phyloP scores from a whole-genome alignment of 2,329 filamentous ascomycete species.

The Exophiala bonariae region DNA sequence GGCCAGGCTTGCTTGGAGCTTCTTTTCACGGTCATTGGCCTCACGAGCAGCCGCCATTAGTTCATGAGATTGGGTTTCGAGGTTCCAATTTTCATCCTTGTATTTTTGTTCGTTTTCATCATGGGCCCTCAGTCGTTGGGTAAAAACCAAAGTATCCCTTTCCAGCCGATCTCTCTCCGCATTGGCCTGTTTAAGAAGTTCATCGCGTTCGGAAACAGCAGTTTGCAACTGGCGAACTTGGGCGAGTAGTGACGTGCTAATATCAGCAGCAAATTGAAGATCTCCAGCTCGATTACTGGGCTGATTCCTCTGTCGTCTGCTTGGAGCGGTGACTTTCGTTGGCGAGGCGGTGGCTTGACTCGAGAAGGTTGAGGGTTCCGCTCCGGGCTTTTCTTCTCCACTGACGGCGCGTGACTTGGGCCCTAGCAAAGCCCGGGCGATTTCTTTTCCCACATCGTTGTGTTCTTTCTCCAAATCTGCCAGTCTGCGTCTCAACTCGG shows the following conservation, averaged over 20 bases:
- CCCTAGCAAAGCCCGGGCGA: constrained; percentile 80
- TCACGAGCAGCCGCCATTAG: constrained; percentile 72
- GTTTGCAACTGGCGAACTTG: constrained; percentile 90
- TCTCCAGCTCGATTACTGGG: constrained; percentile 86
- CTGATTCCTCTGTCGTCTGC: constrained; percentile 86
- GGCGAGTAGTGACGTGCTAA: constrained; percentile 89
- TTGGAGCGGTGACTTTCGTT: constrained; percentile 83
- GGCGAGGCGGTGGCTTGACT: constrained; percentile 82
- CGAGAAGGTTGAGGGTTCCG: constrained; percentile 75
- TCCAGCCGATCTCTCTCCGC: constrained; percentile 78
- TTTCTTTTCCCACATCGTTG: constrained; percentile 88
- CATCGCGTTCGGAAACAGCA: constrained; percentile 82
- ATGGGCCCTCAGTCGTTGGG: constrained; percentile 75
- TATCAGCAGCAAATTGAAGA: constrained; percentile 97
- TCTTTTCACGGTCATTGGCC: constrained; percentile 77
- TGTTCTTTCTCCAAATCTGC: constrained; percentile 90
- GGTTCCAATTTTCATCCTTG: constrained; percentile 98
- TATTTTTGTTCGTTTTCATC: constrained; percentile 95
- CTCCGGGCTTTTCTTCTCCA: constrained; percentile 64
- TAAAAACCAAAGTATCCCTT: constrained; percentile 74
- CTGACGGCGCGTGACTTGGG: constrained; percentile 77
- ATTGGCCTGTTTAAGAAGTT: constrained; percentile 73
- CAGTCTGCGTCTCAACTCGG: constrained; percentile 79
- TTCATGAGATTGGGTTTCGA: constrained; percentile 91
- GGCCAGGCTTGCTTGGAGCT: constrained; percentile 72